These are phyloP conservation scores for Eimeria brunetti DNA, from an alignment of 169 alveolate genomes.

Conservation along the genomic window DNA sequence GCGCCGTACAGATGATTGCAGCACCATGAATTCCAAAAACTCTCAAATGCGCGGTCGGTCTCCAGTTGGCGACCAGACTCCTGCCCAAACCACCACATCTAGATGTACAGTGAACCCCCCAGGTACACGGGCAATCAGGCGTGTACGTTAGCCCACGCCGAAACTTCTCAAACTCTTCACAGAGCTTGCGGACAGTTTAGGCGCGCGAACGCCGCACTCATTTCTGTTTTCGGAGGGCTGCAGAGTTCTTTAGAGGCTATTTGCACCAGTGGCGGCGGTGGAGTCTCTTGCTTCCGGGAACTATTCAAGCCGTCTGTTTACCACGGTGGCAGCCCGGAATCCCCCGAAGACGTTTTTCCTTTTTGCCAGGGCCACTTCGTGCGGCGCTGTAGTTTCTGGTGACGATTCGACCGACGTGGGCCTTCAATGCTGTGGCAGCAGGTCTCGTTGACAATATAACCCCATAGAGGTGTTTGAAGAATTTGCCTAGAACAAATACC, in stretches of 20 bases:
- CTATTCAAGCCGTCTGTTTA: neutral
- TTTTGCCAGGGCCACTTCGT: neutral
- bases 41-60: conserved; percentile 21
- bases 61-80: neutral
- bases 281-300: neutral
- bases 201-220: neutral
- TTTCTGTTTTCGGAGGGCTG: conserved; percentile 8
- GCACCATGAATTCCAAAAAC: neutral
- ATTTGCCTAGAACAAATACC: neutral
- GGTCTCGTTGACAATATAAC: neutral
- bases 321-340: neutral
- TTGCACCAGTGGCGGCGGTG: neutral
- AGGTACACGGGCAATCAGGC: conserved; percentile 37
- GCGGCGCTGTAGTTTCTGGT: neutral
- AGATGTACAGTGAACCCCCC: neutral
- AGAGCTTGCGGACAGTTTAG: neutral
- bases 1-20: neutral
- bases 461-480: neutral
- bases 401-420: neutral
- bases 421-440: neutral
- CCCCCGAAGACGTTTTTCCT: neutral
- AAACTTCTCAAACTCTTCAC: neutral
- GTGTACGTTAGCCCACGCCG: conserved; percentile 30
- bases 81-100: neutral
- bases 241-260: neutral